Evolutionary conservation across 2,329 filamentous ascomycete genomes (phyloP), one percentile per base, ranked within the genome.

Genomic region (Alternaria incomplexa): DNA sequence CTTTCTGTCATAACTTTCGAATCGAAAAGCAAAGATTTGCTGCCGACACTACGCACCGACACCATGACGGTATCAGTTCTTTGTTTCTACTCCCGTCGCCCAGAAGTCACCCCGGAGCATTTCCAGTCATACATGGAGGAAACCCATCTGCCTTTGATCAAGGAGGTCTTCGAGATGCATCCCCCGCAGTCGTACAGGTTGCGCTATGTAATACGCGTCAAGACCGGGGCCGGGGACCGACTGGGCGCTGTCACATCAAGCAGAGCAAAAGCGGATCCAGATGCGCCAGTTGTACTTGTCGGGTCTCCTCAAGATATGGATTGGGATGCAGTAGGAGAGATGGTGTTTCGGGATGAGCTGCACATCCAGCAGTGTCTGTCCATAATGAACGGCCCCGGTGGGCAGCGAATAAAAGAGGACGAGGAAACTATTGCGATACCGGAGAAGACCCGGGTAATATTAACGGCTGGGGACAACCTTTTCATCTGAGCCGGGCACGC

Each of bases 281-380:
- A 64, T 10, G 53, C 60, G 32, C 72, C 70, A 22, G 72, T 71
- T 1, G 56, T 73, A 26, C 64, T 75, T 8, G 66, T 72, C 13
- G 73, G 72, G 10, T 52, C 64, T 10, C 63, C 66, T 1, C 40
- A 55, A 15, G 68, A 73, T 9, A 20, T 72, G 3, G 62, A 48
- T 17, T 73, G 70, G 69, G 72, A 74, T 48, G 64, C 61, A 13
- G 62, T 69, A 58, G 59, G 62, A 13, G 66, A 73, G 25, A 63
- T 70, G 68, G 54, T 58, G 3, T 73, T 73, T 43, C 62, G 64
- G n/a, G 70, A 74, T 28, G 71, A 72, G 26, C 50, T 73, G 44
- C 68, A 74, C 55, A 46, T 74, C 12, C 70, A 73, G 58, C 70
- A 74, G 48, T 64, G 64, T 17, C 60, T 69, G 12, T 64, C 65